Conservation (phyloP, 2,329 filamentous ascomycete genomes). For the Phyllosticta citriasiana region DNA sequence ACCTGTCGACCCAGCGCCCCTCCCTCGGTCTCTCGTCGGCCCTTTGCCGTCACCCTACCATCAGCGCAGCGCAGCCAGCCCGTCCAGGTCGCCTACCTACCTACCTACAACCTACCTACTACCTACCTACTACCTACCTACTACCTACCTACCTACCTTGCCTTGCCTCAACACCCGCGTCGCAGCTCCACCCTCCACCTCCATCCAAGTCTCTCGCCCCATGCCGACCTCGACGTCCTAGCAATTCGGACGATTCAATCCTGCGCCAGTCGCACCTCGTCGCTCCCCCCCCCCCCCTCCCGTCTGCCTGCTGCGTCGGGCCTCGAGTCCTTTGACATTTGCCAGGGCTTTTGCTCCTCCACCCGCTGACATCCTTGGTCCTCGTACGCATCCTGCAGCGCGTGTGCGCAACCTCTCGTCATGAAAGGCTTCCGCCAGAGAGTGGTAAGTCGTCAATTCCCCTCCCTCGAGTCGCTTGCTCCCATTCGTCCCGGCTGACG, state of each 20-base stretch:
- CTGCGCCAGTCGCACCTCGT: constrained; percentile 1
- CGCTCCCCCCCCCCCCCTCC: not conserved
- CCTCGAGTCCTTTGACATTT: constrained; percentile 9
- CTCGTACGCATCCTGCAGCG: constrained; percentile 13
- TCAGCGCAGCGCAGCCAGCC: not conserved
- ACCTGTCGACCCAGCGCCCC: not conserved
- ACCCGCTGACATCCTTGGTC: not conserved
- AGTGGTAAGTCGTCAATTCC: constrained; percentile 60
- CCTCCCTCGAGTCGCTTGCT: constrained; percentile 11
- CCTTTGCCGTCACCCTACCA: constrained; percentile 5
- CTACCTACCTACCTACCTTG: not conserved
- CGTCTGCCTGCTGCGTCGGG: constrained; percentile 5
- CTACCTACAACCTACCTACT: not conserved
- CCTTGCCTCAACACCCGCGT: not conserved
- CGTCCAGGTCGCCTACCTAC: not conserved
- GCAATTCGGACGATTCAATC: not conserved
- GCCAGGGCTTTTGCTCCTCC: constrained; percentile 6
- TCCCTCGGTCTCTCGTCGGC: not conserved
- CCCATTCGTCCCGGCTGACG: constrained; percentile 6
- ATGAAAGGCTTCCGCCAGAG: constrained; percentile 98
- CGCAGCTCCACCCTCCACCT: not conserved
- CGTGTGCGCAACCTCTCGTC: constrained; percentile 37
- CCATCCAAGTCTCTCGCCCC: not conserved
- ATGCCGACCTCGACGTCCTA: constrained; percentile 6
- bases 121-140: not conserved